Evolutionary conservation across 2,329 filamentous ascomycete species (phyloP).

Genomic region (Fusarium luffae): DNA sequence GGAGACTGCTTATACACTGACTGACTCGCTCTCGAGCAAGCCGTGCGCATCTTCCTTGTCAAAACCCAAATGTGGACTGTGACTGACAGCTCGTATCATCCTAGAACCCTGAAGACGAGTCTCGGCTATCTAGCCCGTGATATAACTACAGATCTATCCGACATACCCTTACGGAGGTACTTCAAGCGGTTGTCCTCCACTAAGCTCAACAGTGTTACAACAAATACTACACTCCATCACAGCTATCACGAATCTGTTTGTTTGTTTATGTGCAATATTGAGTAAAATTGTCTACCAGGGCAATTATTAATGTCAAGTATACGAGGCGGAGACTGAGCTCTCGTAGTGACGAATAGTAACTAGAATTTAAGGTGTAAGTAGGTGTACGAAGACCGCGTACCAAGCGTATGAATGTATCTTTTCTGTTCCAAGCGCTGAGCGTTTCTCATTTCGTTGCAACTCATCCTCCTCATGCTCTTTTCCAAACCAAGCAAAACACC

Average conservation of each 20-base stretch:
- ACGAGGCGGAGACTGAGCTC: slow-evolving; percentile 38
- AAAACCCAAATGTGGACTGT: background rate
- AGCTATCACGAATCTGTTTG: background rate
- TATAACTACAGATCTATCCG: background rate
- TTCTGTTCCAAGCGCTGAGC: slow-evolving; percentile 35
- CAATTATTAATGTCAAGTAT: slow-evolving; percentile 47
- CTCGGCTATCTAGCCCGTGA: background rate
- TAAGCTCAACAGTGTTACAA: background rate
- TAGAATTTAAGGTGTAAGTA: slow-evolving; percentile 42
- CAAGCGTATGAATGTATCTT: slow-evolving; percentile 34
- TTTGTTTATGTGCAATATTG: slow-evolving; percentile 44
- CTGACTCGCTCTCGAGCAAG: background rate
- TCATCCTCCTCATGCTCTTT: slow-evolving; percentile 33
- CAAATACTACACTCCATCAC: background rate
- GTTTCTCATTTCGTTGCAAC: slow-evolving; percentile 36
- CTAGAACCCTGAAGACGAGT: background rate
- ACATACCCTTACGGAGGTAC: background rate
- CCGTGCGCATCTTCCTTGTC: background rate
- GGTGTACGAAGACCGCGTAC: slow-evolving; percentile 35
- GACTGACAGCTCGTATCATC: slow-evolving; percentile 3
- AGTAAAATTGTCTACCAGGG: slow-evolving; percentile 50
- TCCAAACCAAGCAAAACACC: slow-evolving; percentile 43
- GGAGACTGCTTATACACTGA: background rate
- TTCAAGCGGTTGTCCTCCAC: background rate
- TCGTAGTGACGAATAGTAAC: slow-evolving; percentile 43